Conservation (phyloP, 345 rosid species). For the Rhodamnia argentea region DNA sequence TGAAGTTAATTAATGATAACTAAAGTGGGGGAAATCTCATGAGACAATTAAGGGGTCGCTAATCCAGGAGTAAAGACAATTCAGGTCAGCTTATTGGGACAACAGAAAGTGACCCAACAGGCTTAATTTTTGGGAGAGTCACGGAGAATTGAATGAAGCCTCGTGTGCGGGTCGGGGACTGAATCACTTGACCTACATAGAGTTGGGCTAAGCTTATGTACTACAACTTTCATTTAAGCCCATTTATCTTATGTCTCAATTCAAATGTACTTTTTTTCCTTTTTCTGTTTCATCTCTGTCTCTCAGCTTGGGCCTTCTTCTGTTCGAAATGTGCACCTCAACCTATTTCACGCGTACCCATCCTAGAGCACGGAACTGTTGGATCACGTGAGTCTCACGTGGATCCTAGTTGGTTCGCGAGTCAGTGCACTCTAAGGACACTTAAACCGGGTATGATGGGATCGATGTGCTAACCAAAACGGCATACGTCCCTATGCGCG, state of each 20-base stretch:
- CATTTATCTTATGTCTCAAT: not conserved
- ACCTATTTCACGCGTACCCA: not conserved
- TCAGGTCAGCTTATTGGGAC: not conserved
- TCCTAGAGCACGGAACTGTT: not conserved
- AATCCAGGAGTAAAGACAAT: not conserved
- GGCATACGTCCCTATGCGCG: not conserved
- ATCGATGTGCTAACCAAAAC: not conserved
- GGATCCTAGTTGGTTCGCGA: not conserved
- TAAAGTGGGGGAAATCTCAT: not conserved
- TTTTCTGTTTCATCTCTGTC: not conserved
- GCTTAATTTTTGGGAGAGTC: not conserved
- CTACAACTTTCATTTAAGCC: not conserved
- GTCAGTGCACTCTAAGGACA: not conserved
- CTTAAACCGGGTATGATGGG: not conserved
- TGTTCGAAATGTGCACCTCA: not conserved
- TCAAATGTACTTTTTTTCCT: not conserved
- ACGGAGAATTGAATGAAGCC: not conserved
- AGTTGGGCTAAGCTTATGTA: not conserved
- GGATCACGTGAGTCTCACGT: not conserved
- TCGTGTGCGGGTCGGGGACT: not conserved
- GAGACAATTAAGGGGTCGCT: not conserved
- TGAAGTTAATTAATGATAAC: not conserved
- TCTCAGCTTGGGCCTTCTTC: not conserved
- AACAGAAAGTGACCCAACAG: too few relatives aligned
- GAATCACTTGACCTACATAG: not conserved